Evolutionary conservation across 768 basidiomycete genomes (phyloP).

Genomic region (Daedalea quercina): DNA sequence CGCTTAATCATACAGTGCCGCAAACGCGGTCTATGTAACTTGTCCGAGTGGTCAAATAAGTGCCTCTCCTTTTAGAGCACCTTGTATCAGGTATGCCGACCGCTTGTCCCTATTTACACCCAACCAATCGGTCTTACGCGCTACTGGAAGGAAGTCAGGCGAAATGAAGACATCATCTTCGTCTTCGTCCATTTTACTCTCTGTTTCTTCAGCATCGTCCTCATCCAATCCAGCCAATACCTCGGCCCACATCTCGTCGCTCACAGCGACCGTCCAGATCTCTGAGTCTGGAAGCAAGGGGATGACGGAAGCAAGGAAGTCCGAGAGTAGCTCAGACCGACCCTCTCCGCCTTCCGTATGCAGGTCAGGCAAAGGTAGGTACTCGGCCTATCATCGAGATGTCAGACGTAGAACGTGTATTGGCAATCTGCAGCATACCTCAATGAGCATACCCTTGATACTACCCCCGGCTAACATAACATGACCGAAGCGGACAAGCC

Average conservation of each 20-base stretch:
- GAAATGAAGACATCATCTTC: slow-evolving; percentile 54
- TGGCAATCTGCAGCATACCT: slow-evolving; percentile 38
- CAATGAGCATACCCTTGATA: slow-evolving; percentile 78
- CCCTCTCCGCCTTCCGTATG: slow-evolving; percentile 59
- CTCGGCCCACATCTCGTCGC: slow-evolving; percentile 76
- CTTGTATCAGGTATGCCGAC: slow-evolving; percentile 75
- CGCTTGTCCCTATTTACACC: slow-evolving; percentile 75
- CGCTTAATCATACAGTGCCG: no score
- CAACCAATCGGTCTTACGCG: slow-evolving; percentile 61
- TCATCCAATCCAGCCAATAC: slow-evolving; percentile 72
- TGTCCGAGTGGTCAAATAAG: slow-evolving; percentile 35
- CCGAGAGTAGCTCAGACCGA: slow-evolving; percentile 67
- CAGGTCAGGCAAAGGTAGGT: slow-evolving; percentile 68
- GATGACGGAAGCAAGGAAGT: slow-evolving; percentile 66
- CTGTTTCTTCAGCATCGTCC: slow-evolving; percentile 33
- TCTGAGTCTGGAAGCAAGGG: slow-evolving; percentile 69
- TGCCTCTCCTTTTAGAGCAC: slow-evolving; percentile 67
- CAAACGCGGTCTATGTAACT: no score
- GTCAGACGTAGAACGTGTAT: not conserved
- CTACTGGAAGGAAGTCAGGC: slow-evolving; percentile 43
- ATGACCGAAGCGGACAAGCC: slow-evolving; percentile 76
- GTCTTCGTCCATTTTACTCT: slow-evolving; percentile 19
- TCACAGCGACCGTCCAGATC: slow-evolving; percentile 72
- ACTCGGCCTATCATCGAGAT: slow-evolving; percentile 54
- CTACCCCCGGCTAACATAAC: slow-evolving; percentile 70